A percentile compares a stretch with the other conserved stretches of the same genome.
These are phyloP conservation scores for Talaromyces piceae DNA, from an alignment of 2,329 filamentous ascomycete genomes.

Conservation along the genomic window DNA sequence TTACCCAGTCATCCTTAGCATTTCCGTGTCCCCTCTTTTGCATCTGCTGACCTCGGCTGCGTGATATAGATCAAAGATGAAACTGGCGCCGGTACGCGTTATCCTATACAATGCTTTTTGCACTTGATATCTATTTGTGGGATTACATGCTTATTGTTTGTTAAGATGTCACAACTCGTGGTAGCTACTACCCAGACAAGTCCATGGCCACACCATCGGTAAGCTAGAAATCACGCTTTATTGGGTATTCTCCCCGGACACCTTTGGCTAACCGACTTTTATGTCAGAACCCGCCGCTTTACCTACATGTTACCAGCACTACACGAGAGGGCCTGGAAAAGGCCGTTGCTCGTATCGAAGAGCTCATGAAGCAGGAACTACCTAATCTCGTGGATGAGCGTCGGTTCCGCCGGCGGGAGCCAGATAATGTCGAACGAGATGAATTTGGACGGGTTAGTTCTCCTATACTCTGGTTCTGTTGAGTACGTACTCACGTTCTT, in stretches of 20 bases:
- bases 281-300: constrained; percentile 79
- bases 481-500: not conserved
- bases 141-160: constrained; percentile 53
- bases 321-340: constrained; percentile 85
- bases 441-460: constrained; percentile 71
- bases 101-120: constrained; percentile 30
- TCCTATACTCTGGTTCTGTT: not conserved
- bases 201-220: constrained; percentile 91
- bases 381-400: constrained; percentile 93
- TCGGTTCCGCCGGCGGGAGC: constrained; percentile 69
- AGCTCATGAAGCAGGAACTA: constrained; percentile 91
- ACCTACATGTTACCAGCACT: constrained; percentile 91
- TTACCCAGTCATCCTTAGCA: constrained; percentile 61
- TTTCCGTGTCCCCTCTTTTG: constrained; percentile 58
- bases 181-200: constrained; percentile 95
- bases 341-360: constrained; percentile 81
- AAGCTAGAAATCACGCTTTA: constrained; percentile 36
- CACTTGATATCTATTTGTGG: constrained; percentile 28
- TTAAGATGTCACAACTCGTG: constrained; percentile 97
- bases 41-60: constrained; percentile 87
- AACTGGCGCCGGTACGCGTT: constrained; percentile 95
- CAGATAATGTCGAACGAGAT: constrained; percentile 69
- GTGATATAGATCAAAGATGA: constrained; percentile 99
- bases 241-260: not conserved
- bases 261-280: not conserved